Conservation (phyloP, 2,329 filamentous ascomycete genomes). For the Microthyrium microscopicum region DNA sequence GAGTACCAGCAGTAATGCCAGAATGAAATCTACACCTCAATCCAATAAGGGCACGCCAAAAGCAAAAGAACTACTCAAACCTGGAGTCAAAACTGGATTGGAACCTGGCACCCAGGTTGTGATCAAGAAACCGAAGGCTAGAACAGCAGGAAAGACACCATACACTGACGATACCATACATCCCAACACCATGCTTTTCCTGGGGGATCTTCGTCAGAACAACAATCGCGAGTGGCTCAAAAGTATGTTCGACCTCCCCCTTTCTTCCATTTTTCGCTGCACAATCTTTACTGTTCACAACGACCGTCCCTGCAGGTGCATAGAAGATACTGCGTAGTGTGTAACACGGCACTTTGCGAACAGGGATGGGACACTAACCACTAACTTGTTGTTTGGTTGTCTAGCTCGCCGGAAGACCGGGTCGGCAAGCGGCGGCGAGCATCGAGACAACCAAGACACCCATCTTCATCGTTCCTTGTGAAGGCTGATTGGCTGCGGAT, state of each 20-base stretch:
- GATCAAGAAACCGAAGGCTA: conserved; percentile 46
- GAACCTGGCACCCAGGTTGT: conserved; percentile 43
- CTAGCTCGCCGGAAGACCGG: too few species aligned
- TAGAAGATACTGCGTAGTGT: too few species aligned
- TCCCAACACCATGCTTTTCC: conserved; percentile 46
- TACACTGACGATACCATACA: conserved; percentile 43
- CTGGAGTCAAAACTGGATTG: conserved; percentile 36
- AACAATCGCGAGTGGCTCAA: conserved; percentile 50
- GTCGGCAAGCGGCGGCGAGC: too few species aligned
- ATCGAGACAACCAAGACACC: too few species aligned
- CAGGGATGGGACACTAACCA: too few species aligned
- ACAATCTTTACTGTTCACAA: neutral
- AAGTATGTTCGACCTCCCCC: conserved; percentile 24
- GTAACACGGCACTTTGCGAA: too few species aligned
- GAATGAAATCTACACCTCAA: too few species aligned
- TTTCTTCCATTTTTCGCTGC: neutral
- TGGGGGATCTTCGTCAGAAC: conserved; percentile 40
- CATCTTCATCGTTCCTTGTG: too few species aligned
- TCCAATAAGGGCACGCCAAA: conserved; percentile 11
- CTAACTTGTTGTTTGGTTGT: too few species aligned
- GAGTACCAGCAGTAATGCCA: too few species aligned
- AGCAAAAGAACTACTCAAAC: conserved; percentile 33
- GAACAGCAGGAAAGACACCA: conserved; percentile 39
- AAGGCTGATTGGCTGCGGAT: too few species aligned
- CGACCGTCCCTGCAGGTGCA: too few species aligned